Evolutionary conservation across 805 yeast genomes (phyloP).

Genomic region (Limtongia smithiae): DNA sequence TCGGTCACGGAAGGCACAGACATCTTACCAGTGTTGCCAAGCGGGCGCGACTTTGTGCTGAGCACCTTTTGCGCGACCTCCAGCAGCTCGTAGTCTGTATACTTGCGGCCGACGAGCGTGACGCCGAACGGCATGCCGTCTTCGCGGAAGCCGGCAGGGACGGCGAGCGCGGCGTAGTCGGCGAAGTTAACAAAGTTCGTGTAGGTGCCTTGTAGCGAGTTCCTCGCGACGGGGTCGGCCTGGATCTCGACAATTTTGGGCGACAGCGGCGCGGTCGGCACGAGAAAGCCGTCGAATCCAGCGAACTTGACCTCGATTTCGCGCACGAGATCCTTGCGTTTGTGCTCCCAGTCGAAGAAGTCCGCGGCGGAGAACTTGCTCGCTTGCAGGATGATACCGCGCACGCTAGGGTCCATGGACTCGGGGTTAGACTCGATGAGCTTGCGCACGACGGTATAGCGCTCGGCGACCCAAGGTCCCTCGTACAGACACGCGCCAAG

Average conservation of each 20-base stretch:
- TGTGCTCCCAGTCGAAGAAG: constrained; percentile 80
- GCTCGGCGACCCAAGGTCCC: constrained; percentile 98
- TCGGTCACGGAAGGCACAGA: constrained; percentile 14
- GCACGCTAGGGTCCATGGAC: constrained; percentile 80
- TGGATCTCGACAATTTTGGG: constrained; percentile 73
- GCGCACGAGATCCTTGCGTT: constrained; percentile 74
- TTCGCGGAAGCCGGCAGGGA: constrained; percentile 82
- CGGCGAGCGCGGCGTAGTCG: constrained; percentile 84
- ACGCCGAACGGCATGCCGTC: constrained; percentile 92
- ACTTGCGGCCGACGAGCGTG: constrained; percentile 75
- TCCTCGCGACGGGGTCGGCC: constrained; percentile 73
- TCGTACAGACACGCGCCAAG: constrained; percentile 86
- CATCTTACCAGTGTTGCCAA: constrained; percentile 41
- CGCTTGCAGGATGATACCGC: constrained; percentile 70
- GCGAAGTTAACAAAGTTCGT: constrained; percentile 94
- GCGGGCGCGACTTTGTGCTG: constrained; percentile 46
- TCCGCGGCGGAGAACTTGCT: constrained; percentile 75
- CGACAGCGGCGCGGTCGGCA: constrained; percentile 92
- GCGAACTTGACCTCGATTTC: constrained; percentile 53
- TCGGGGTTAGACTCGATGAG: constrained; percentile 51
- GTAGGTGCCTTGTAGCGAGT: constrained; percentile 94
- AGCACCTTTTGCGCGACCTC: constrained; percentile 76
- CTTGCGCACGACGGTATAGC: constrained; percentile 78
- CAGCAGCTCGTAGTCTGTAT: constrained; percentile 82
- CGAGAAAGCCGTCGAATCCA: constrained; percentile 69